Percentiles rank a stretch among this genome's conserved stretches.
Conservation (phyloP, 108 stramenopile genomes). For the Skeletonema tropicum region DNA sequence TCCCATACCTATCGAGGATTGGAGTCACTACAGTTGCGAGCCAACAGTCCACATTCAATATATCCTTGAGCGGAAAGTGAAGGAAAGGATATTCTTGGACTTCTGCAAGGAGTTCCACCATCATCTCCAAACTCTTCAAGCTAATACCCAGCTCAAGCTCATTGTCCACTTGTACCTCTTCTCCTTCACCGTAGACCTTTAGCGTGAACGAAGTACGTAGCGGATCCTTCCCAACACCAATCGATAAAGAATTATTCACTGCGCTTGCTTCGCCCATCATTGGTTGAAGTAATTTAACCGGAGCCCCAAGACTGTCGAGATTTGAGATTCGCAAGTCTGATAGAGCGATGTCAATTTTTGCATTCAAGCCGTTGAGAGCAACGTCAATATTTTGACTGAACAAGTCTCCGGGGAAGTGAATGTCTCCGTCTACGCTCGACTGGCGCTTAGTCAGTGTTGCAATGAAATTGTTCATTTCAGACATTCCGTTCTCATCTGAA, state of each 20-base stretch:
- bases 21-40: constrained; percentile 72
- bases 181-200: constrained; percentile 58
- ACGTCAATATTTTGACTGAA: constrained; percentile 47
- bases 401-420: constrained; percentile 31
- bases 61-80: constrained; percentile 63
- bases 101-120: constrained; percentile 51
- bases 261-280: constrained; percentile 41
- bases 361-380: constrained; percentile 65
- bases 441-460: constrained; percentile 39
- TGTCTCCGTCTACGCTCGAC: constrained; percentile 26
- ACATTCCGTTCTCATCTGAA: constrained; percentile 28
- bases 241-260: constrained; percentile 60
- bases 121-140: constrained; percentile 38
- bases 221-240: constrained; percentile 54
- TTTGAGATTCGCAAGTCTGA: constrained; percentile 61
- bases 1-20: constrained; percentile 53
- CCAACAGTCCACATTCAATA: constrained; percentile 77
- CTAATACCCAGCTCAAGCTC: constrained; percentile 49
- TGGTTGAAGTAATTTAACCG: constrained; percentile 59
- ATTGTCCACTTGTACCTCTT: constrained; percentile 50
- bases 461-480: constrained; percentile 39
- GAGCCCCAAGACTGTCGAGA: constrained; percentile 63
- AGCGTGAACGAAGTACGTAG: constrained; percentile 50
- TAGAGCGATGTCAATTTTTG: constrained; percentile 54
- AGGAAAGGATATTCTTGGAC: constrained; percentile 56